Evolutionary conservation across 495 filamentous ascomycete genomes (phyloP).

Genomic region (Podospora appendiculata): DNA sequence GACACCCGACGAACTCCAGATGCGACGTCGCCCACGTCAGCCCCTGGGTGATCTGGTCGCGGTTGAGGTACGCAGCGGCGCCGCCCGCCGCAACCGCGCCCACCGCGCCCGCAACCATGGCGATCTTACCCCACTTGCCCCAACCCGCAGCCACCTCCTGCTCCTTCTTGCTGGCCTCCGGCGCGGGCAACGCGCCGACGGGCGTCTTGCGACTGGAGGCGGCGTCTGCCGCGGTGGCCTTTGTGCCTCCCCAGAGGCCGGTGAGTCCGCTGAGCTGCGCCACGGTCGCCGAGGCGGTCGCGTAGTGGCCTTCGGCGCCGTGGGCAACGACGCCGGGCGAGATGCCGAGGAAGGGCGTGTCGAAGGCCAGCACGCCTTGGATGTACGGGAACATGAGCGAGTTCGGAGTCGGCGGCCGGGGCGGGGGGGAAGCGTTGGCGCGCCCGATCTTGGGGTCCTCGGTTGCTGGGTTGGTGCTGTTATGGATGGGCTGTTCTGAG

Average conservation of each 20-base stretch:
- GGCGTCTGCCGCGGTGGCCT: slow-evolving; percentile 19
- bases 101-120: slow-evolving; percentile 74
- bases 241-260: slow-evolving; percentile 48
- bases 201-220: slow-evolving; percentile 13
- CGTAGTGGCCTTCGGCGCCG: slow-evolving; percentile 78
- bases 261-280: slow-evolving; percentile 57
- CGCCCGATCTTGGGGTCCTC: slow-evolving; percentile 9
- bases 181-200: slow-evolving; percentile 21
- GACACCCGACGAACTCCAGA: slow-evolving; percentile 89
- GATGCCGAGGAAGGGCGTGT: slow-evolving; percentile 91
- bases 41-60: slow-evolving; percentile 64
- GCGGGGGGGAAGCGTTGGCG: slow-evolving; percentile 22
- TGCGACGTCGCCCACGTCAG: slow-evolving; percentile 80
- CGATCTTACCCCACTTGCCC: slow-evolving; percentile 72
- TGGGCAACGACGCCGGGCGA: slow-evolving; percentile 83
- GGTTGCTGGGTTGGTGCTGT: slow-evolving; percentile 10
- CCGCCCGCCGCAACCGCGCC: slow-evolving; percentile 79
- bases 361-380: slow-evolving; percentile 84
- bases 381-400: slow-evolving; percentile 62
- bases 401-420: slow-evolving; percentile 23
- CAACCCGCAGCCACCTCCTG: slow-evolving; percentile 28
- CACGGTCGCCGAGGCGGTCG: slow-evolving; percentile 61
- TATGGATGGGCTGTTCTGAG: slow-evolving; percentile 57
- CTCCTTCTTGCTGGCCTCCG: slow-evolving; percentile 14
- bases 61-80: slow-evolving; percentile 76